Percentiles rank a stretch among this genome's conserved stretches.
phyloP scores from a whole-genome alignment of 1,284 basidiomycete genomes.

The Inonotus hispidus region DNA sequence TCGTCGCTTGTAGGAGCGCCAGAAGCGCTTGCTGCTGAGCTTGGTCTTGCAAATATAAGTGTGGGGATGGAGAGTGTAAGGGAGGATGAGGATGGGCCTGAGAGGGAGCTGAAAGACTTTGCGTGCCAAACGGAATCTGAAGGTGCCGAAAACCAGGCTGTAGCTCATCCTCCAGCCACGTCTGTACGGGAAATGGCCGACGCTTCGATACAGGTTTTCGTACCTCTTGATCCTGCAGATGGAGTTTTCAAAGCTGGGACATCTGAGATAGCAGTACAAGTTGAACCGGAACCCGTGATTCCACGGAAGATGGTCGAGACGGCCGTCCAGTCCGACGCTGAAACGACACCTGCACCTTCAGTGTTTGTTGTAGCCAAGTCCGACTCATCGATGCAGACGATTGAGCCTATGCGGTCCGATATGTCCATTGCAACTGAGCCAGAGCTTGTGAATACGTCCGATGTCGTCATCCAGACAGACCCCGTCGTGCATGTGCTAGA shows the following conservation, averaged over 20 bases:
- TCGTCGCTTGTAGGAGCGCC: slow-evolving; percentile 63
- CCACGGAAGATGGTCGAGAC: slow-evolving; percentile 17
- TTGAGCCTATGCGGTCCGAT: slow-evolving; percentile 30
- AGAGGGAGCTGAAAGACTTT: slow-evolving; percentile 53
- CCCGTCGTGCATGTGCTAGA: not conserved
- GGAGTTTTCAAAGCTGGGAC: slow-evolving; percentile 28
- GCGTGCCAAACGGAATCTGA: slow-evolving; percentile 46
- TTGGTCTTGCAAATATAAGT: slow-evolving; percentile 33
- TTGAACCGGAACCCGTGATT: slow-evolving; percentile 37
- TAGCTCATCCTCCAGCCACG: slow-evolving; percentile 25
- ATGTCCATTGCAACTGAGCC: not conserved
- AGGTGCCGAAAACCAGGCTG: slow-evolving; percentile 32
- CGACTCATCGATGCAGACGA: slow-evolving; percentile 22
- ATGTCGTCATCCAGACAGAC: not conserved
- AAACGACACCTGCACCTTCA: slow-evolving; percentile 20
- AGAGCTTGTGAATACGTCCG: not conserved
- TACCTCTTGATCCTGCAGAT: slow-evolving; percentile 27
- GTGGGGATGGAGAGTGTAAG: slow-evolving; percentile 44
- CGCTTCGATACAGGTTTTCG: slow-evolving; percentile 29
- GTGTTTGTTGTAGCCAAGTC: not conserved
- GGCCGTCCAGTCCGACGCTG: slow-evolving; percentile 22
- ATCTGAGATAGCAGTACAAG: slow-evolving; percentile 38
- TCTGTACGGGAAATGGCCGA: slow-evolving; percentile 32
- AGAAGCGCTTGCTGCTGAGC: slow-evolving; percentile 61
- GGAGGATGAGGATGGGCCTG: slow-evolving; percentile 32